Evolutionary conservation across 345 rosid species (phyloP).

Genomic region (Eucalyptus polybractea): DNA sequence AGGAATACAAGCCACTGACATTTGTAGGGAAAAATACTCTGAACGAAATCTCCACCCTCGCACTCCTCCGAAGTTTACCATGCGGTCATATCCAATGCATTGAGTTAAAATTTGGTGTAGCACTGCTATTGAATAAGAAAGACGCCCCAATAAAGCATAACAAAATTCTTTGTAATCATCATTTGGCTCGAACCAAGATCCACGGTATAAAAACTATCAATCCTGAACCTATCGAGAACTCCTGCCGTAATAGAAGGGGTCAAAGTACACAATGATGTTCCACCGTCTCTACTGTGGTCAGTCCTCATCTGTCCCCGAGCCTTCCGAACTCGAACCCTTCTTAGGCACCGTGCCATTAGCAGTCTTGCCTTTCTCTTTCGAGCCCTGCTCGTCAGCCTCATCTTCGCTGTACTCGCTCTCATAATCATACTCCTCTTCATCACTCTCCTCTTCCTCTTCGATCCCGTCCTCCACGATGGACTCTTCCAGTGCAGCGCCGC

Average conservation of each 20-base stretch:
- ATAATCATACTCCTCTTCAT: no score
- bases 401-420: no score
- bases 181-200: not conserved
- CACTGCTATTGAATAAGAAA: not conserved
- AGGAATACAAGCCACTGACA: not conserved
- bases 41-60: not conserved
- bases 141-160: not conserved
- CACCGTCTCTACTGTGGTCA: not conserved
- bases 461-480: no score
- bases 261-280: not conserved
- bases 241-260: no score
- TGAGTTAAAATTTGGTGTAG: not conserved
- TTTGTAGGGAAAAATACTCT: not conserved
- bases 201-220: not conserved
- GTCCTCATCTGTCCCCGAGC: conserved; percentile 65
- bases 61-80: no score
- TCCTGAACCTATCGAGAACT: no score
- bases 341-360: no score
- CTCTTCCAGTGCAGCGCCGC: no score
- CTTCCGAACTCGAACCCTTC: conserved; percentile 5
- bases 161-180: not conserved
- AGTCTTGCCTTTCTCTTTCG: no score
- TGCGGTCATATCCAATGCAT: not conserved
- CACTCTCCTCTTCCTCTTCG: no score
- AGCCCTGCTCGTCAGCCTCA: no score